Percentiles rank a stretch among this genome's conserved stretches.
Conservation (phyloP, 495 filamentous ascomycete genomes). For the Lasiosphaeria ovina region DNA sequence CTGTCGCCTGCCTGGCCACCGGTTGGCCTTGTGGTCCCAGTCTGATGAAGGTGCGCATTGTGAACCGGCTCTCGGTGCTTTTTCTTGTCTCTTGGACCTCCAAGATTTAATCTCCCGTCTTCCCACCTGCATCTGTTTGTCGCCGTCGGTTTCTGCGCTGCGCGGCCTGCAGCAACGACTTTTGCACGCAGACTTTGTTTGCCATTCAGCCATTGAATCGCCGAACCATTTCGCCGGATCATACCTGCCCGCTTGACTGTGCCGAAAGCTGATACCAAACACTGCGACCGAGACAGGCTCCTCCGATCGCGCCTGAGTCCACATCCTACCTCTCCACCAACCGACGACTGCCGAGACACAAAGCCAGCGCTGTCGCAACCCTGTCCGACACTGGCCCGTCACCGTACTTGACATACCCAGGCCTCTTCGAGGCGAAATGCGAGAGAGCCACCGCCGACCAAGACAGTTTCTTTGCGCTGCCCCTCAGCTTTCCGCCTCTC, state of each 20-base stretch:
- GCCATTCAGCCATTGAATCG: too few relatives aligned
- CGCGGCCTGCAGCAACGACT: background rate
- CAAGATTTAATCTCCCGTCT: background rate
- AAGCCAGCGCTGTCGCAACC: constrained; percentile 13
- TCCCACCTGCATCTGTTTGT: background rate
- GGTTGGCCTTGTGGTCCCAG: background rate
- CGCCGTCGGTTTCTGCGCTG: background rate
- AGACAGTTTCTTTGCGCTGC: constrained; percentile 2
- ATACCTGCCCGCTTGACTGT: background rate
- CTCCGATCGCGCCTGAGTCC: background rate
- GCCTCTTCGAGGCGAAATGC: constrained; percentile 11
- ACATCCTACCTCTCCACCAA: background rate
- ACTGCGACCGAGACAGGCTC: background rate
- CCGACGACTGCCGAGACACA: constrained; percentile 6
- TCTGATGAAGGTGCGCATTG: constrained; percentile 8
- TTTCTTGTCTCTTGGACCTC: background rate
- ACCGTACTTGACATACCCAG: background rate
- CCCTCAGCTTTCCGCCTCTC: background rate
- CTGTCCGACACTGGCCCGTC: background rate
- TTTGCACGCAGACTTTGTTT: too few relatives aligned
- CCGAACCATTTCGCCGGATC: too few relatives aligned
- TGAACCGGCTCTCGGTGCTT: background rate
- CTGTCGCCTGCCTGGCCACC: background rate
- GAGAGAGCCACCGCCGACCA: constrained; percentile 1
- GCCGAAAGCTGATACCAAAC: background rate